Conservation (phyloP, 805 yeast species). For the Ogataea nakhonphanomensis region DNA sequence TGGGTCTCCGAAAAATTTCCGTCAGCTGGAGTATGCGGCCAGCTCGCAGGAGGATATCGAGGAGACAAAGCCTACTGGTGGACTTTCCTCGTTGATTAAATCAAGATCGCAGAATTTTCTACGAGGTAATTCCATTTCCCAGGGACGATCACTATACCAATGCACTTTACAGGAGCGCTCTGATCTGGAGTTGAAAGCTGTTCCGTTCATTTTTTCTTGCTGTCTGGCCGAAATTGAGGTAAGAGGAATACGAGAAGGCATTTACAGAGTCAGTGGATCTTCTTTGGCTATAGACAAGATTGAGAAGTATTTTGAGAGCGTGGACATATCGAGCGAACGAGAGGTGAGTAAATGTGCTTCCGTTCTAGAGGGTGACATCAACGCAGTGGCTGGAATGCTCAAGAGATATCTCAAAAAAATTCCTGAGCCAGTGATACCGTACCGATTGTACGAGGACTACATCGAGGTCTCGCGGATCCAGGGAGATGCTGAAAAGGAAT, state of each 20-base stretch:
- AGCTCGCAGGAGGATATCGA: slow-evolving; percentile 8
- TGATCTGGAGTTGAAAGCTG: slow-evolving; percentile 51
- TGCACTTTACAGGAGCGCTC: slow-evolving; percentile 64
- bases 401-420: slow-evolving; percentile 83
- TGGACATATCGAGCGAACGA: slow-evolving; percentile 33
- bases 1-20: slow-evolving; percentile 32
- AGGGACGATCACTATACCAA: slow-evolving; percentile 32
- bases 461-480: slow-evolving; percentile 47
- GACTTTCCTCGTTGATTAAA: slow-evolving; percentile 33
- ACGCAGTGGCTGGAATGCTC: slow-evolving; percentile 82
- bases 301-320: slow-evolving; percentile 34
- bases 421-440: slow-evolving; percentile 82
- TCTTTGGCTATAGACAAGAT: slow-evolving; percentile 55
- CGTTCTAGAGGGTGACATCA: slow-evolving; percentile 53
- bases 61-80: slow-evolving; percentile 11
- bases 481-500: slow-evolving; percentile 32
- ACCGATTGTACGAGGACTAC: slow-evolving; percentile 60
- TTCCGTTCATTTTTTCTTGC: slow-evolving; percentile 69
- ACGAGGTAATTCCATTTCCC: slow-evolving; percentile 24
- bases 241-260: slow-evolving; percentile 80
- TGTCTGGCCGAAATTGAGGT: slow-evolving; percentile 76
- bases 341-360: slow-evolving; percentile 21
- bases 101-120: slow-evolving; percentile 47
- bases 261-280: slow-evolving; percentile 87
- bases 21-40: slow-evolving; percentile 27